Conservation (phyloP, 495 filamentous ascomycete genomes). For the Glarea lozoyensis region DNA sequence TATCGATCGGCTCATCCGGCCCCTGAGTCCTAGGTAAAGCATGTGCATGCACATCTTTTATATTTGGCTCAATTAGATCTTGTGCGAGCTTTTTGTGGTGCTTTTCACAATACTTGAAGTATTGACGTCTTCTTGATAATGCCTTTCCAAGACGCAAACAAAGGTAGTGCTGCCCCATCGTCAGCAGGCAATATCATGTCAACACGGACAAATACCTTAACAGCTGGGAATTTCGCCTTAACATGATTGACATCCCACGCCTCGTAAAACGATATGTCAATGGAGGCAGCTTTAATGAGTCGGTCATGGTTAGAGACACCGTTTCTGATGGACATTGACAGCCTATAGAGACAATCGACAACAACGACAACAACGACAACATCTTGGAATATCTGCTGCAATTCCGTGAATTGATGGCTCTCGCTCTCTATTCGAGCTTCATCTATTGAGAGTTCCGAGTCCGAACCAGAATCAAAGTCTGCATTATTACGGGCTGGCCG, state of each 20-base stretch:
- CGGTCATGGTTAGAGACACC: background rate
- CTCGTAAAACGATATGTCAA: background rate
- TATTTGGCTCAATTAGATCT: background rate
- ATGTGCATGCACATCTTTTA: background rate
- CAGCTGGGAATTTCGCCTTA: background rate
- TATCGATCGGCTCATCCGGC: background rate
- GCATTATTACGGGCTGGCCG: too few species aligned
- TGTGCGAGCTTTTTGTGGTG: conserved; percentile 1
- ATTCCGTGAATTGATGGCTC: too few species aligned
- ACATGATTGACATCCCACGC: background rate
- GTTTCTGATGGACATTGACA: background rate
- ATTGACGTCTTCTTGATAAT: background rate
- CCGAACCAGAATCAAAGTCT: too few species aligned
- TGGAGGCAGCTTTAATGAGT: background rate
- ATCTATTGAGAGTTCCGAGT: too few species aligned
- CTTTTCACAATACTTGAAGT: background rate
- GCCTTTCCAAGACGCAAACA: background rate
- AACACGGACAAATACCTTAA: background rate
- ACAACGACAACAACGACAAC: background rate
- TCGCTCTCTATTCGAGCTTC: background rate
- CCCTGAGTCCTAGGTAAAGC: background rate
- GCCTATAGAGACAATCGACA: background rate
- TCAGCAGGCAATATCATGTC: background rate
- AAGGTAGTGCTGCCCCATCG: background rate
- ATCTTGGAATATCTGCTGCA: background rate